Evolutionary conservation across 345 rosid genomes (phyloP).

Genomic region (Hibiscus tridactylites): DNA sequence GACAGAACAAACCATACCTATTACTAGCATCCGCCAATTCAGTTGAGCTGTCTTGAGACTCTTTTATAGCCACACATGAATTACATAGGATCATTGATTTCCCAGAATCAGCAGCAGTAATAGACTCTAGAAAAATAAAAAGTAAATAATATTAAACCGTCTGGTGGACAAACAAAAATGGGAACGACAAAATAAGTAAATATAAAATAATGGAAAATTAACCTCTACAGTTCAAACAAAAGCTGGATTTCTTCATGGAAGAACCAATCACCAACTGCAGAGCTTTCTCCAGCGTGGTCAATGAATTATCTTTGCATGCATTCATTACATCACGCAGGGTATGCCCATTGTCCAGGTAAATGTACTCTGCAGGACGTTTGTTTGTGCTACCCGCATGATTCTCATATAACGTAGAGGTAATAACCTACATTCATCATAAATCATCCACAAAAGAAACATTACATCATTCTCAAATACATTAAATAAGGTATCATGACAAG

Average conservation of each 20-base stretch:
- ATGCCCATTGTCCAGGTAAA: conserved; percentile 59
- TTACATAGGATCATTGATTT: conserved; percentile 43
- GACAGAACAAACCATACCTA: conserved; percentile 23
- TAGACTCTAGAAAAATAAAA: conserved; percentile 33
- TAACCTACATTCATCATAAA: conserved; percentile 33
- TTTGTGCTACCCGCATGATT: conserved; percentile 79
- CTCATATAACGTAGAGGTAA: conserved; percentile 54
- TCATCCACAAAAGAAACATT: neutral
- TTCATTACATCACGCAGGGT: conserved; percentile 82
- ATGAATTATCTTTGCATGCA: conserved; percentile 54
- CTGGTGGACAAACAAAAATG: neutral
- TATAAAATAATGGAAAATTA: conserved; percentile 19
- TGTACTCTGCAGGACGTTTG: conserved; percentile 80
- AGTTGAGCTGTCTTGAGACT: conserved; percentile 21
- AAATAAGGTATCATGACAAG: neutral
- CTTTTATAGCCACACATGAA: conserved; percentile 40
- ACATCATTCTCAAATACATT: neutral
- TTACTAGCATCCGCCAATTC: conserved; percentile 20
- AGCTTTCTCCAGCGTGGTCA: conserved; percentile 53
- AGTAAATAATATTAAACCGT: neutral
- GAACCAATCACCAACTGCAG: conserved; percentile 43
- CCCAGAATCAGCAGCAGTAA: conserved; percentile 21
- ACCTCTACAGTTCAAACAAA: conserved; percentile 92
- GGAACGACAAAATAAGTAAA: neutral
- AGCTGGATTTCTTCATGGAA: conserved; percentile 35